Base-by-base conservation (phyloP, 2,329 filamentous ascomycete species). In the Zarea fungicola region DNA sequence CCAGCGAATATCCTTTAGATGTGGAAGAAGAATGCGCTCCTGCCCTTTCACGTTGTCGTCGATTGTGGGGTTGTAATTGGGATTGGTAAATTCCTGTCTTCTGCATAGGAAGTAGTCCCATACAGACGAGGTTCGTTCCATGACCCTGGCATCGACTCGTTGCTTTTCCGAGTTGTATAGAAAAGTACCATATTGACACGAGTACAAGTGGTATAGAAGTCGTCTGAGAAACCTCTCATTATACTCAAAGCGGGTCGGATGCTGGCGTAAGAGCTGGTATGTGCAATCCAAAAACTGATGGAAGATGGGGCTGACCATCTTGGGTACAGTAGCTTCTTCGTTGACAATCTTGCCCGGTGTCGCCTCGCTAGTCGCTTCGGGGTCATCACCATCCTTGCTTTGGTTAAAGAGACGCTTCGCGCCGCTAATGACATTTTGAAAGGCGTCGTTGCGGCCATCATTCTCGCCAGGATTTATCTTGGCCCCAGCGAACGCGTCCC, bases 261-360 rank as follows among this genome's bases (percentile, higher is more conserved):
- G 76, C 63, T 97, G 93, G 52, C 87, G 77, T 21, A 95, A 71
- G 23, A 99, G 75, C 65, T 99, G 93, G 63, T 93, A 97, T 1
- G 89, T 89, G 31, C 89, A 90, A 62, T 97, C 93, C 9, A 99
- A 78, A 67, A 97, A 99, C 62, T 99, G 93, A 60, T 99, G 93
- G 67, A 99, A 99, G 21, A 99, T 88, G 0, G 93, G 93, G 52
- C 90, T 95, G 28, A 95, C 87, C 71, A 97, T 93, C 57, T 89
- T 93, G n/a, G 84, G 83, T 51, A 83, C 83, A 1, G 90, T 96
- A 9, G 83, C 78, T 57, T 89, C 82, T 55, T 73, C 70, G n/a
- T 77, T 72, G 16, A 74, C 68, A 29, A 69, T 62, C 40, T 65
- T 67, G 23, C 63, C 65, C 14, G 65, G 65, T 4, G 65, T 62